Conservation (phyloP, 2,329 filamentous ascomycete genomes). For the Penicillium sp. region DNA sequence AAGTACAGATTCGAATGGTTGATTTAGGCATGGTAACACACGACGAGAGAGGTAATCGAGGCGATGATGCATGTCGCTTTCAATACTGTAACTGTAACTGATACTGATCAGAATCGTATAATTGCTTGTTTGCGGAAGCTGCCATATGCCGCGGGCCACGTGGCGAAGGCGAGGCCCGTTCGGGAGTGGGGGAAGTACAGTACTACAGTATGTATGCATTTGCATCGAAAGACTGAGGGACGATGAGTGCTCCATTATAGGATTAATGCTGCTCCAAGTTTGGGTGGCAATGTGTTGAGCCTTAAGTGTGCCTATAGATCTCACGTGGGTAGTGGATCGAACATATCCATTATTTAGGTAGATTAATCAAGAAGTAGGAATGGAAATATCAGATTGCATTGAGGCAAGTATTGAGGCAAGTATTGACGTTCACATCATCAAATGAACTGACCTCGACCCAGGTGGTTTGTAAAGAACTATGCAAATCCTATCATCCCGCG, state of each 20-base stretch:
- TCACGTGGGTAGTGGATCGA: too few relatives aligned
- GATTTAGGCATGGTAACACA: too few relatives aligned
- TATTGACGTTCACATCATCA: not conserved
- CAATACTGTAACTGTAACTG: not conserved
- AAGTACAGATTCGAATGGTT: not conserved
- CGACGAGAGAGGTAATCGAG: too few relatives aligned
- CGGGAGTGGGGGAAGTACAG: not conserved
- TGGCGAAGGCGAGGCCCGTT: constrained; percentile 4
- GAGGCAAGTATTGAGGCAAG: constrained; percentile 9
- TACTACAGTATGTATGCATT: not conserved
- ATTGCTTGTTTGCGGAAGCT: constrained; percentile 2
- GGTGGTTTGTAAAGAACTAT: not conserved
- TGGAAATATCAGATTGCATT: constrained; percentile 27
- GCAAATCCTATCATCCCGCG: constrained; percentile 12
- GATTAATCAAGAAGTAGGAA: constrained; percentile 1
- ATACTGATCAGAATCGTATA: not conserved
- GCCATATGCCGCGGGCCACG: not conserved
- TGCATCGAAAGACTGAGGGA: not conserved
- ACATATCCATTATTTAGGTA: not conserved
- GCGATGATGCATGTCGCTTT: too few relatives aligned
- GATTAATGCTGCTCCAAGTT: not conserved
- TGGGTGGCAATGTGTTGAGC: not conserved
- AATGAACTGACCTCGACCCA: not conserved
- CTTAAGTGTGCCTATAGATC: not conserved
- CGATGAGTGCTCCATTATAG: not conserved